Evolutionary conservation across 768 basidiomycete species (phyloP), one percentile per base, ranked within the genome.

Genomic region (Lactifluus echinatus): DNA sequence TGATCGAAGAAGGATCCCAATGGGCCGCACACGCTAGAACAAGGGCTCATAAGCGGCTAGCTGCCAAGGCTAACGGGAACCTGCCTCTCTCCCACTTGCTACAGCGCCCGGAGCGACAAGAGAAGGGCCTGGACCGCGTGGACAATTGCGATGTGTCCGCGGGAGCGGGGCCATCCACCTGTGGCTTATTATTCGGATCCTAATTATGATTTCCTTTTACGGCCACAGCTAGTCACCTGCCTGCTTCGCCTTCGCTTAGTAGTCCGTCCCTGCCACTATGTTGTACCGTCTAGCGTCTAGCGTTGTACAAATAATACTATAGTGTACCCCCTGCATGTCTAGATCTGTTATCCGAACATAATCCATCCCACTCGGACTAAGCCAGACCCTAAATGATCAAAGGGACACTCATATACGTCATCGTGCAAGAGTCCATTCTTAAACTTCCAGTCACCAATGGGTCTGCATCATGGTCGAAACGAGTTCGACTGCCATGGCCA

Each of bases 21-120:
- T 85, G 86, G 82, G 72, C 75, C 2, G 69, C 68, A 1, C 89
- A 92, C 66, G 68, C 73, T 33, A 70, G 70, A n/a, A 81, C 81
- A 7, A 78, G 80, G 17, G 46, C 68, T 10, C 88, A 90, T 66
- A 75, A 74, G 62, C 72, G 75, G n/a, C 68, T 78, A 39, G 71
- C 72, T 1, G 53, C 14, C 60, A 66, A 56, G 54, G 31, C 42
- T 23, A 63, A 31, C 42, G 33, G 46, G 43, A 47, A 34, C 5
- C 7, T 14, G 4, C n/a, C n/a, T 31, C 15, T 23, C 14, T 15
- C 40, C 21, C 14, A 40, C 21, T 17, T 10, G 10, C 6, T 7
- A 10, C 21, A 8, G 54, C 3, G 21, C 7, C 29, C 7, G 23
- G 31, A 58, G 29, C 1, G n/a, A 24, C 23, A 15, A 24, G 31